Evolutionary conservation across 768 basidiomycete genomes (phyloP).

Genomic region (Amyloporia xantha): DNA sequence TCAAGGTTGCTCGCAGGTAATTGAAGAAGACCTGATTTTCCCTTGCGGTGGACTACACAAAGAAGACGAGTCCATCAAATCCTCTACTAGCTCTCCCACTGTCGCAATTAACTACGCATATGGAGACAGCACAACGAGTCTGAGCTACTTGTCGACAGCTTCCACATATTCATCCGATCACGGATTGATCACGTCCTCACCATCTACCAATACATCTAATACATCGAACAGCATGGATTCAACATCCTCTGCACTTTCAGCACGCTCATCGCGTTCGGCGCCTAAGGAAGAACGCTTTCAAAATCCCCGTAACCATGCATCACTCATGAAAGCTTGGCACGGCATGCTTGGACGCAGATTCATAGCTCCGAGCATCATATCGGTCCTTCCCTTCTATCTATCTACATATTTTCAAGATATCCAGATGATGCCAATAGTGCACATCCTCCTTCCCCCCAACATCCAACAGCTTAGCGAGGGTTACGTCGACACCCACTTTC

Average conservation of each 20-base stretch:
- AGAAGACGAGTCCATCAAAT: background rate
- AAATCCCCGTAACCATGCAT: slow-evolving; percentile 44
- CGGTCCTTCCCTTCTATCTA: slow-evolving; percentile 64
- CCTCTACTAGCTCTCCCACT: background rate
- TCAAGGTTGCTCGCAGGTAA: slow-evolving; percentile 39
- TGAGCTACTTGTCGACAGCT: background rate
- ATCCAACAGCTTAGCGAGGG: slow-evolving; percentile 19
- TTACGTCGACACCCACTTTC: background rate
- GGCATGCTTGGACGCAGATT: slow-evolving; percentile 57
- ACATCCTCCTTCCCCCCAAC: slow-evolving; percentile 51
- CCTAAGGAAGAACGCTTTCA: background rate
- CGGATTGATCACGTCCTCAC: background rate
- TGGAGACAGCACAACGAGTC: background rate
- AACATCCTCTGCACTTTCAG: background rate
- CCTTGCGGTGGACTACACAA: slow-evolving; percentile 33
- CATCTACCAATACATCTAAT: too few species aligned
- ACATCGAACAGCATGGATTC: slow-evolving; percentile 1
- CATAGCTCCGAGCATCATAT: slow-evolving; percentile 44
- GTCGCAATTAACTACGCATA: background rate
- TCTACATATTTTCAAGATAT: slow-evolving; percentile 50
- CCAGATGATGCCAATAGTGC: slow-evolving; percentile 39
- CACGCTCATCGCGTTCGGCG: background rate
- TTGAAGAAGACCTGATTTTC: slow-evolving; percentile 72
- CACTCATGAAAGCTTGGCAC: slow-evolving; percentile 59
- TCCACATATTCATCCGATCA: background rate